phyloP scores from a whole-genome alignment of 1,284 basidiomycete genomes.

The Ustilago esculenta region DNA sequence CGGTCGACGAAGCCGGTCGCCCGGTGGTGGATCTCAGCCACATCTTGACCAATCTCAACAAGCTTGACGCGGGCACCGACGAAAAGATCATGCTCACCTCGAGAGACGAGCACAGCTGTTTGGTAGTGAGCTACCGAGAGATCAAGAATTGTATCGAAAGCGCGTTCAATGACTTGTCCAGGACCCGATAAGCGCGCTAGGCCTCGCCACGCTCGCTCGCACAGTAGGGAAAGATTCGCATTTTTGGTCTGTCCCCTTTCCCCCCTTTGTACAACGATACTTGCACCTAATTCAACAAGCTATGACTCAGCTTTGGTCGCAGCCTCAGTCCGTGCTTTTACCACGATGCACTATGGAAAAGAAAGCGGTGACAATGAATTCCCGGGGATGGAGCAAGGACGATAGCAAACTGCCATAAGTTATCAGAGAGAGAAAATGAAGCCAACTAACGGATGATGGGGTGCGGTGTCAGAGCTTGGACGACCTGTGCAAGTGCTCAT shows the following conservation, averaged over 20 bases:
- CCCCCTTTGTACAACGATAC: constrained; percentile 12
- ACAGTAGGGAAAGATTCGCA: not conserved
- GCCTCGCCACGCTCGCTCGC: not conserved
- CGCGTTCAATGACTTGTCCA: constrained; percentile 57
- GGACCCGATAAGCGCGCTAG: constrained; percentile 15
- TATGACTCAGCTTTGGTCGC: not conserved
- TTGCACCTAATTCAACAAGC: constrained; percentile 2
- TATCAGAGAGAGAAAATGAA: too few species aligned
- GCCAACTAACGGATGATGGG: not conserved
- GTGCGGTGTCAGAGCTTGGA: constrained; percentile 20
- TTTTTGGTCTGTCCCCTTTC: not conserved
- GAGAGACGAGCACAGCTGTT: constrained; percentile 92
- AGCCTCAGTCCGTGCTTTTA: too few species aligned
- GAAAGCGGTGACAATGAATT: constrained; percentile 13
- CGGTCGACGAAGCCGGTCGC: constrained; percentile 87
- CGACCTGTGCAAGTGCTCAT: constrained; percentile 10
- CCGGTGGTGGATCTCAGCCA: constrained; percentile 80
- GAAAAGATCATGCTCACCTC: constrained; percentile 94
- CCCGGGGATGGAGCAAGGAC: not conserved
- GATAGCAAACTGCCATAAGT: too few species aligned
- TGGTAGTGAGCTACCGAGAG: constrained; percentile 94
- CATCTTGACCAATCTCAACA: constrained; percentile 65
- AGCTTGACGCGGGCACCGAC: constrained; percentile 89
- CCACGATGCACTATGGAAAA: too few species aligned
- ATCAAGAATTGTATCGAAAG: constrained; percentile 64